Percentiles rank a stretch among this genome's conserved stretches.
phyloP scores from a whole-genome alignment of 148 eudicot species.

The Chenopodium quinoa region DNA sequence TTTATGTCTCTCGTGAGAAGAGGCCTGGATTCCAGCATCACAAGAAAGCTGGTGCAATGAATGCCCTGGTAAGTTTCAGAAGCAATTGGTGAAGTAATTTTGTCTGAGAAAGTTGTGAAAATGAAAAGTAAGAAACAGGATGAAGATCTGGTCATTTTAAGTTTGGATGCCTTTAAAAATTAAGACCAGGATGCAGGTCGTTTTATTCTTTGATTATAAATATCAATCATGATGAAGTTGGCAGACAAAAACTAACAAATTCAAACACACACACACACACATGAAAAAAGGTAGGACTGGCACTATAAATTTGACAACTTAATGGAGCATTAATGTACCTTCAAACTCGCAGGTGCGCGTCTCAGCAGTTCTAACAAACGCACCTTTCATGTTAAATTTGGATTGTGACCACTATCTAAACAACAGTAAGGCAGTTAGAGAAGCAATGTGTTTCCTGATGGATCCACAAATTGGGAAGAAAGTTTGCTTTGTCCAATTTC shows the following conservation, averaged over 20 bases:
- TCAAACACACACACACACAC: neutral
- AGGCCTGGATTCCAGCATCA: constrained; percentile 99
- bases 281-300: neutral
- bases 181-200: neutral
- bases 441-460: constrained; percentile 98
- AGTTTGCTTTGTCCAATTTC: constrained; percentile 95
- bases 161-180: neutral
- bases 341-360: constrained; percentile 73
- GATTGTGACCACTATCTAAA: constrained; percentile 97
- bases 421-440: constrained; percentile 95
- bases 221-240: neutral
- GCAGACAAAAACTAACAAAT: neutral
- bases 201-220: neutral
- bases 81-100: neutral
- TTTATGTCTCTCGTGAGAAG: constrained; percentile 97
- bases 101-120: neutral
- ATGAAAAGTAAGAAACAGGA: neutral
- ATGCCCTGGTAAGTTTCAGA: constrained; percentile 76
- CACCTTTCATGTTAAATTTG: constrained; percentile 99
- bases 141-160: neutral
- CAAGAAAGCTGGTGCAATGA: constrained; percentile 99
- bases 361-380: constrained; percentile 92
- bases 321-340: constrained; percentile 4
- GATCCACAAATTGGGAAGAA: constrained; percentile 89
- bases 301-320: neutral